These are phyloP conservation scores for Nicotiana tomentosiformis DNA, from an alignment of 257 asterid species.

Conservation along the genomic window DNA sequence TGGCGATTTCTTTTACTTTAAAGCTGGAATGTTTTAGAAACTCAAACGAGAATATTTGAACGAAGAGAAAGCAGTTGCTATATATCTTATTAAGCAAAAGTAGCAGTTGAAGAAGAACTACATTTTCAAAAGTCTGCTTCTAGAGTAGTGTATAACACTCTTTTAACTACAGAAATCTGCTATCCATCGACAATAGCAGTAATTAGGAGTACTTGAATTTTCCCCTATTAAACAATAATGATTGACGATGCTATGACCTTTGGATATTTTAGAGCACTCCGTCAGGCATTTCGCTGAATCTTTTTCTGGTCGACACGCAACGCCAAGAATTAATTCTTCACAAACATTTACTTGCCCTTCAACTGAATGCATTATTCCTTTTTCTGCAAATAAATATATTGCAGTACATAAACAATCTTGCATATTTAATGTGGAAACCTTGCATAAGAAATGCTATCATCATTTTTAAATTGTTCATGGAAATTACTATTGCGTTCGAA, in stretches of 20 bases:
- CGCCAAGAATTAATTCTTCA: background rate
- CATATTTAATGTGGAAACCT: no score
- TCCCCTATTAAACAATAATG: background rate
- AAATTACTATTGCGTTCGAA: no score
- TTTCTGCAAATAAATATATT: background rate
- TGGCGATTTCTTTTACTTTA: no score
- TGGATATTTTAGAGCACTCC: background rate
- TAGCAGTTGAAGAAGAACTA: no score
- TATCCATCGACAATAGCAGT: background rate
- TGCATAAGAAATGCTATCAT: no score
- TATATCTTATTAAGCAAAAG: no score
- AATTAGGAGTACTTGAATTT: background rate
- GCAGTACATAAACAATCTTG: background rate
- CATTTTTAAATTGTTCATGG: background rate
- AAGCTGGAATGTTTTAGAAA: no score
- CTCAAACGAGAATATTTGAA: no score
- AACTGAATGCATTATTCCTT: background rate
- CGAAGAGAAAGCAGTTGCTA: no score
- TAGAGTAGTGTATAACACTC: no score
- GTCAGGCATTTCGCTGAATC: background rate
- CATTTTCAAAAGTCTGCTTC: no score
- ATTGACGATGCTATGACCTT: background rate
- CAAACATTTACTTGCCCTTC: background rate
- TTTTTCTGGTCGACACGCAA: background rate
- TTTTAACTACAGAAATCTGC: background rate